phyloP scores from a whole-genome alignment of 1,139 yeast genomes.

The Geotrichum siamense region DNA sequence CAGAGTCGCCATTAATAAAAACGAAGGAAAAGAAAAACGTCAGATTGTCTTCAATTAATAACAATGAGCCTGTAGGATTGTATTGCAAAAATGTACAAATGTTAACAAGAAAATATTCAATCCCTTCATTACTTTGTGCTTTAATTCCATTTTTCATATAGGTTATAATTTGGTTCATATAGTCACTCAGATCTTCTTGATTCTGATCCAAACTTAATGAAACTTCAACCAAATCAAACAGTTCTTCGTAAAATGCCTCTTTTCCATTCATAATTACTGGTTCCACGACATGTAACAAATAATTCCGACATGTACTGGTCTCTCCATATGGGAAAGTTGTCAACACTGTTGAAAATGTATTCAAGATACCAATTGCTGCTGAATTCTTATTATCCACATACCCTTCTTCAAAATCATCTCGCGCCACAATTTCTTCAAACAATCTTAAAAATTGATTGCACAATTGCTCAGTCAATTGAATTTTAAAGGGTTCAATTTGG shows the following conservation, averaged over 20 bases:
- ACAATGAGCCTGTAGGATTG: background rate
- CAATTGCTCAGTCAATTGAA: constrained; percentile 71
- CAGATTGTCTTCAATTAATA: constrained; percentile 9
- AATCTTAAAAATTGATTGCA: constrained; percentile 74
- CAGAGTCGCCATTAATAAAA: constrained; percentile 5
- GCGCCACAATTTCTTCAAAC: constrained; percentile 49
- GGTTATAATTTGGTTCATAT: constrained; percentile 6
- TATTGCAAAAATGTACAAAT: constrained; percentile 15
- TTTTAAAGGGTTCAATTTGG: constrained; percentile 89
- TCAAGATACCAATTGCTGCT: constrained; percentile 82
- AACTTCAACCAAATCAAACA: constrained; percentile 18
- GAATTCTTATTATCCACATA: constrained; percentile 46
- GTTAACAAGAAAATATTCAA: constrained; percentile 16
- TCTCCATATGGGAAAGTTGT: constrained; percentile 77
- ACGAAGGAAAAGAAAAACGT: constrained; percentile 10
- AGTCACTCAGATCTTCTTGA: background rate
- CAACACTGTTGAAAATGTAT: constrained; percentile 77
- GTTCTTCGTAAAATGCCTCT: constrained; percentile 16
- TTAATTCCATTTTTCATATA: constrained; percentile 13
- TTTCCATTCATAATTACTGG: constrained; percentile 44
- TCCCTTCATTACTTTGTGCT: constrained; percentile 10
- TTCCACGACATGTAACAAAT: constrained; percentile 61
- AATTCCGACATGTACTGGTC: constrained; percentile 29
- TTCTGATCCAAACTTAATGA: constrained; percentile 9
- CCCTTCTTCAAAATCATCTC: constrained; percentile 44